Percentiles rank a stretch among this genome's conserved stretches.
Conservation (phyloP, 257 asterid genomes). For the Eustoma russellianum region DNA sequence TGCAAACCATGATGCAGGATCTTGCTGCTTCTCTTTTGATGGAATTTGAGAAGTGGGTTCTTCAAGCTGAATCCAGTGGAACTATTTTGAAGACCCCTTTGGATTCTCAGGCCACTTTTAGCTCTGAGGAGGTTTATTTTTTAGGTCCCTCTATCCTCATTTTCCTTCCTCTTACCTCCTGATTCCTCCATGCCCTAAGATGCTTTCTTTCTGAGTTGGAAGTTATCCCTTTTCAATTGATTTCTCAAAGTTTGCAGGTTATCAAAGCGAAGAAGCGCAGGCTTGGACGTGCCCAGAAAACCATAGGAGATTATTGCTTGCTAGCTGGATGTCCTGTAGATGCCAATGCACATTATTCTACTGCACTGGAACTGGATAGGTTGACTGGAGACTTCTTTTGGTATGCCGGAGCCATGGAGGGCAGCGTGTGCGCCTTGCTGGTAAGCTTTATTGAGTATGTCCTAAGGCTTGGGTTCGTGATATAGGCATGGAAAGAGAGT, state of each 20-base stretch:
- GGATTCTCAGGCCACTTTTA: constrained; percentile 98
- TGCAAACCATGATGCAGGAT: constrained; percentile 97
- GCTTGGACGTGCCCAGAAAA: constrained; percentile 95
- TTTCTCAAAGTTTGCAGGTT: constrained; percentile 35
- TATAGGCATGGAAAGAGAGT: too few relatives aligned
- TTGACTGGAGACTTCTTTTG: constrained; percentile 92
- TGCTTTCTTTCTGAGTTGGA: too few relatives aligned
- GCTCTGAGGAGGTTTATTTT: constrained; percentile 98
- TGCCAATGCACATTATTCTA: constrained; percentile 94
- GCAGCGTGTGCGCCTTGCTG: constrained; percentile 92
- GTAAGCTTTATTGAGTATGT: too few relatives aligned
- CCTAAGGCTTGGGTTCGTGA: too few relatives aligned
- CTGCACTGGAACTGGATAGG: constrained; percentile 88
- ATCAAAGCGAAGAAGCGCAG: constrained; percentile 95
- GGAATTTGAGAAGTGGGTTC: constrained; percentile 98
- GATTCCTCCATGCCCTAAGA: too few relatives aligned
- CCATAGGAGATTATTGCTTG: constrained; percentile 92
- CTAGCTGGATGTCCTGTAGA: constrained; percentile 98
- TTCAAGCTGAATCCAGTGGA: constrained; percentile 88
- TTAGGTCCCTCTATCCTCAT: constrained; percentile 86
- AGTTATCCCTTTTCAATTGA: too few relatives aligned
- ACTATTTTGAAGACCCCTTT: constrained; percentile 94
- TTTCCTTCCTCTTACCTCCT: constrained; percentile 17
- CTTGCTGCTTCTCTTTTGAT: constrained; percentile 87
- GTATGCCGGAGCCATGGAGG: constrained; percentile 99